Evolutionary conservation across 495 filamentous ascomycete species (phyloP).

Genomic region (Thermochaetoides thermophila): DNA sequence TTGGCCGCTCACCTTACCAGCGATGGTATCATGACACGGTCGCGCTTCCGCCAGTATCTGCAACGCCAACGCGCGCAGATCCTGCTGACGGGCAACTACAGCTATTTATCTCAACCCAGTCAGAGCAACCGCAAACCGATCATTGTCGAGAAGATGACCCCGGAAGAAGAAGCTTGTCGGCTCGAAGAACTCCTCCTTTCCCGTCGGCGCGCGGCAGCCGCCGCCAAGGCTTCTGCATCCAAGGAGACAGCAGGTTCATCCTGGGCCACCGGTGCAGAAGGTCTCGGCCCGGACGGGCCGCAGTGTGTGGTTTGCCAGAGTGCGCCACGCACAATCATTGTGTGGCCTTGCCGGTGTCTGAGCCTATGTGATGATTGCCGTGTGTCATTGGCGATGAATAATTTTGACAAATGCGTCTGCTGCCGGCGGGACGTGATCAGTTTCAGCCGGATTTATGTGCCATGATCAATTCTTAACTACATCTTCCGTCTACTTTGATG

Average conservation of each 20-base stretch:
- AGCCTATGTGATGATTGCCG: conserved; percentile 91
- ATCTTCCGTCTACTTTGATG: no score
- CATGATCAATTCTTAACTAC: conserved; percentile 53
- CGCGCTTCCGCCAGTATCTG: conserved; percentile 50
- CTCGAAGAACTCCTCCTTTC: conserved; percentile 73
- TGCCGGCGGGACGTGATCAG: conserved; percentile 76
- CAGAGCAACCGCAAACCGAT: conserved; percentile 4
- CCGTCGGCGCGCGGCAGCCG: conserved; percentile 27
- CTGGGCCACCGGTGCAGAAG: conserved; percentile 54
- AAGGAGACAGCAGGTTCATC: conserved; percentile 18
- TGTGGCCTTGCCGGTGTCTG: conserved; percentile 93
- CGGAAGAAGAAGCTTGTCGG: conserved; percentile 62
- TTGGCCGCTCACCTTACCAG: conserved; percentile 66
- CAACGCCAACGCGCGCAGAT: conserved; percentile 52
- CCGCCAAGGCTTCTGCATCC: no score
- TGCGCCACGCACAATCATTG: conserved; percentile 72
- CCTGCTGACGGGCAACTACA: conserved; percentile 36
- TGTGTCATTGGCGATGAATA: conserved; percentile 87
- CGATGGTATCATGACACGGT: conserved; percentile 62
- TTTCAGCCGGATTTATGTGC: conserved; percentile 83
- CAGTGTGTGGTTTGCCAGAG: conserved; percentile 90
- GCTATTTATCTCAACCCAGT: no score
- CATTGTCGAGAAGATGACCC: conserved; percentile 20
- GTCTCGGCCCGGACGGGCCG: conserved; percentile 59
- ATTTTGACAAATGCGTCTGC: conserved; percentile 89